Evolutionary conservation across 1,139 yeast genomes (phyloP), one percentile per base, ranked within the genome.

Genomic region (Blastobotrys elegans): DNA sequence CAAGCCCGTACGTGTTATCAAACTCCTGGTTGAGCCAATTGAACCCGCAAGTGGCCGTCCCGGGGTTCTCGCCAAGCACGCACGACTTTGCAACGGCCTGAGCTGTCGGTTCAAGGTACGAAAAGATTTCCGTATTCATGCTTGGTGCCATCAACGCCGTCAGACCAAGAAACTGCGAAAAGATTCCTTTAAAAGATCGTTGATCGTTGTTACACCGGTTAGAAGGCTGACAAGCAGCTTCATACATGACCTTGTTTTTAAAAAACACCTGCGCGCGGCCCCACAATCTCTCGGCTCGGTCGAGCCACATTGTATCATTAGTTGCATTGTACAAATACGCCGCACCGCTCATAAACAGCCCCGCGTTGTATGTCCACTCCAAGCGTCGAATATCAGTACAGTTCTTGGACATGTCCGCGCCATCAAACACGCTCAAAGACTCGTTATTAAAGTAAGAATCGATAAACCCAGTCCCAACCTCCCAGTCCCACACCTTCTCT

Each of bases 361-460:
- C 95, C 62, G 82, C 84, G 62, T 85, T 84, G 64, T 86, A 86
- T 14, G 88, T 76, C 94, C 94, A 86, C 62, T 79, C 79, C 35
- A 73, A 71, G 34, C 67, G 66, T 31, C 80, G 72, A 36, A 79
- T 60, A 27, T 72, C 71, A 2, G 80, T 59, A 64, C 95, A 86
- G 66, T 80, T 77, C 50, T 69, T 65, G 34, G 61, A 68, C 41
- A 79, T 72, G 53, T 75, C 70, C n/a, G 87, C 86, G 54, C 95
- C 95, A 63, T 86, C 95, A 60, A 75, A 80, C 31, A 84, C 77
- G 43, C 69, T 67, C 51, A 73, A 62, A 20, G 62, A 29, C 37
- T 50, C 39, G n/a, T 67, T 69, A 44, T 63, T 67, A 36, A 65
- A 68, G 44, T 65, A 65, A 43, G 67, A 64, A 44, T 55, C 59